A percentile compares a stretch with the other conserved stretches of the same genome.
Evolutionary conservation across 2,329 filamentous ascomycete species (phyloP).

Genomic region (Aspergillus sp.): DNA sequence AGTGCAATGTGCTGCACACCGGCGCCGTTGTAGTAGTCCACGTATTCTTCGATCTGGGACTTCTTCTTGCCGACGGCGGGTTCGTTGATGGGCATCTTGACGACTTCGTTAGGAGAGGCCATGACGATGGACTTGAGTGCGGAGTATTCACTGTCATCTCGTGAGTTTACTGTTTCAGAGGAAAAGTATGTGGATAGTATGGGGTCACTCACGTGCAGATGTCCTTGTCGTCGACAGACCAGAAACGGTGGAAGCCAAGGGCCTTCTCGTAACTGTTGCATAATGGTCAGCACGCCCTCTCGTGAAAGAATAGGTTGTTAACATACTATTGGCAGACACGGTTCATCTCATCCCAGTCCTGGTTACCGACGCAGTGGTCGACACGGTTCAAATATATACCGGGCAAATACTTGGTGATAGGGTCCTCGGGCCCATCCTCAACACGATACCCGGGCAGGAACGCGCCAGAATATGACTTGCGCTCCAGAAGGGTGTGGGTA

Average conservation of each 20-base stretch:
- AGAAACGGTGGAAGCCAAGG: slow-evolving; percentile 94
- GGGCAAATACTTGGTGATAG: slow-evolving; percentile 57
- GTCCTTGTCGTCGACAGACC: slow-evolving; percentile 90
- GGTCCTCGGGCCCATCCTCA: slow-evolving; percentile 50
- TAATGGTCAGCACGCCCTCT: not conserved
- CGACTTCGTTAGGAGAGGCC: slow-evolving; percentile 77
- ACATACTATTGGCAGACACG: slow-evolving; percentile 60
- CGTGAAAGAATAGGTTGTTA: not conserved
- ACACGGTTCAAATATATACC: slow-evolving; percentile 70
- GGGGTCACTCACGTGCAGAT: slow-evolving; percentile 65
- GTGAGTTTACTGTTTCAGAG: not conserved
- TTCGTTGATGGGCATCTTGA: slow-evolving; percentile 99
- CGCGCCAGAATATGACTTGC: slow-evolving; percentile 66
- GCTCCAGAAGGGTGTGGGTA: slow-evolving; percentile 85
- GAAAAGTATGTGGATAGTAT: too few species aligned
- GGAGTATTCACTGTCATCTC: slow-evolving; percentile 67
- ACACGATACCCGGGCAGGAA: slow-evolving; percentile 83
- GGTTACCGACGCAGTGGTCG: slow-evolving; percentile 97
- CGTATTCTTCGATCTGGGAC: slow-evolving; percentile 91
- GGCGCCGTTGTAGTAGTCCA: slow-evolving; percentile 84
- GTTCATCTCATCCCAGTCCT: slow-evolving; percentile 90
- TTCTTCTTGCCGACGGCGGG: slow-evolving; percentile 87
- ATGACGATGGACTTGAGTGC: slow-evolving; percentile 89
- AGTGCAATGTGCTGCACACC: slow-evolving; percentile 95
- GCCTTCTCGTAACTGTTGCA: slow-evolving; percentile 75